phyloP scores from a whole-genome alignment of 805 yeast species.

The Metschnikowia peoriensis region DNA sequence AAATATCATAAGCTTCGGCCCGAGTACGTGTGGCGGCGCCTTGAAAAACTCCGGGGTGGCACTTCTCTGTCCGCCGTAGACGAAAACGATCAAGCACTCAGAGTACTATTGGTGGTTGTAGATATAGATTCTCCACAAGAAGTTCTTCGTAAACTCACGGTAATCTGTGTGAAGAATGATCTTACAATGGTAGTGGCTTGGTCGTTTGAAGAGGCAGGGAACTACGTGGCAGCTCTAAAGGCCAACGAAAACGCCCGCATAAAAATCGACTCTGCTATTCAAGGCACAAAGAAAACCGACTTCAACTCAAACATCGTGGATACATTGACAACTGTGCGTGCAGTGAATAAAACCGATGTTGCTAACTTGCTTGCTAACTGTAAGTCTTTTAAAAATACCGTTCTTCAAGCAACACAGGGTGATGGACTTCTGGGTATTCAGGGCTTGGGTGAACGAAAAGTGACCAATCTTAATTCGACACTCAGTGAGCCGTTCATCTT shows the following conservation, averaged over 20 bases:
- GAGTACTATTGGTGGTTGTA: constrained; percentile 60
- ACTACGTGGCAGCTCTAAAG: constrained; percentile 38
- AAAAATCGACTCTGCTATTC: constrained; percentile 34
- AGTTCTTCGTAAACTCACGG: constrained; percentile 44
- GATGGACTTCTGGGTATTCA: constrained; percentile 32
- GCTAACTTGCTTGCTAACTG: constrained; percentile 49
- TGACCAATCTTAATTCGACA: constrained; percentile 36
- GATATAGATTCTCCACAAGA: constrained; percentile 62
- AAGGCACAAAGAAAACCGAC: constrained; percentile 43
- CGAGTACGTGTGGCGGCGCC: constrained; percentile 62
- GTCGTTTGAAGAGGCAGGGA: constrained; percentile 50
- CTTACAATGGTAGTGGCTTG: constrained; percentile 50
- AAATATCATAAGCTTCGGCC: constrained; percentile 76
- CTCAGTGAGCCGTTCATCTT: constrained; percentile 52
- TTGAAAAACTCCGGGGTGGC: constrained; percentile 43
- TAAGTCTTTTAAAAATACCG: constrained; percentile 43
- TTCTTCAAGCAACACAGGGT: constrained; percentile 27
- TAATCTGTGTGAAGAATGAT: constrained; percentile 49
- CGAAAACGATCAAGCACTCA: constrained; percentile 39
- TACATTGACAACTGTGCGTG: constrained; percentile 43
- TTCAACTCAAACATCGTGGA: constrained; percentile 46
- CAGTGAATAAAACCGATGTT: constrained; percentile 55
- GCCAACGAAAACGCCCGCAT: constrained; percentile 36
- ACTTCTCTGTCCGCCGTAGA: constrained; percentile 22
- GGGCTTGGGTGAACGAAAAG: constrained; percentile 51